Percentiles rank a stretch among this genome's conserved stretches.
These are phyloP conservation scores for Pterula multifida DNA, from an alignment of 1,284 basidiomycete genomes.

Conservation along the genomic window DNA sequence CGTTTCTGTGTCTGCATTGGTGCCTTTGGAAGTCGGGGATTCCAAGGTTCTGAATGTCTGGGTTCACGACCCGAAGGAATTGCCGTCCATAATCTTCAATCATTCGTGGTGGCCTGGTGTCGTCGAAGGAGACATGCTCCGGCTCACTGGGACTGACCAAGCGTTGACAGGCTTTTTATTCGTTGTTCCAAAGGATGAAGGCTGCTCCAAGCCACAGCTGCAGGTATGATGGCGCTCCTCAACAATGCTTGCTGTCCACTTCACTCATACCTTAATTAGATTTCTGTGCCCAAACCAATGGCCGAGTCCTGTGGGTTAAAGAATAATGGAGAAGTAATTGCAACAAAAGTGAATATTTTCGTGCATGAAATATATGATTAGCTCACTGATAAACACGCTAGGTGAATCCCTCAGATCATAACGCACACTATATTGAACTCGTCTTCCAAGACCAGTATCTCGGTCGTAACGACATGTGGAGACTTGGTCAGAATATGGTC, in stretches of 20 bases:
- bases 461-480: constrained; percentile 90
- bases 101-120: constrained; percentile 66
- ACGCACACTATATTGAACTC: constrained; percentile 78
- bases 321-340: constrained; percentile 56
- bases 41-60: constrained; percentile 50
- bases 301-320: constrained; percentile 59
- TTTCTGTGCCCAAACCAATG: constrained; percentile 58
- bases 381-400: constrained; percentile 43
- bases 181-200: constrained; percentile 51
- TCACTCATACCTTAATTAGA: constrained; percentile 26
- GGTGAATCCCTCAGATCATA: constrained; percentile 29
- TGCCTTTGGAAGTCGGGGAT: constrained; percentile 48
- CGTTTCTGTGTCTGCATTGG: constrained; percentile 19
- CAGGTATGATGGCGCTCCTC: constrained; percentile 32
- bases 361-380: constrained; percentile 3
- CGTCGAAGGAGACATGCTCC: constrained; percentile 57
- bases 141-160: constrained; percentile 34
- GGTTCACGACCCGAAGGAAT: constrained; percentile 64
- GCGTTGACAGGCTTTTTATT: constrained; percentile 49
- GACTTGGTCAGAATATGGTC: constrained; percentile 64
- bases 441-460: constrained; percentile 88
- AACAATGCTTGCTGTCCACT: background rate
- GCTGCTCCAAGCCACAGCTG: constrained; percentile 43
- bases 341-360: constrained; percentile 44
- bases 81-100: constrained; percentile 49